Evolutionary conservation across 2,329 filamentous ascomycete genomes (phyloP).

Genomic region (Cadophora luteo-olivacea): DNA sequence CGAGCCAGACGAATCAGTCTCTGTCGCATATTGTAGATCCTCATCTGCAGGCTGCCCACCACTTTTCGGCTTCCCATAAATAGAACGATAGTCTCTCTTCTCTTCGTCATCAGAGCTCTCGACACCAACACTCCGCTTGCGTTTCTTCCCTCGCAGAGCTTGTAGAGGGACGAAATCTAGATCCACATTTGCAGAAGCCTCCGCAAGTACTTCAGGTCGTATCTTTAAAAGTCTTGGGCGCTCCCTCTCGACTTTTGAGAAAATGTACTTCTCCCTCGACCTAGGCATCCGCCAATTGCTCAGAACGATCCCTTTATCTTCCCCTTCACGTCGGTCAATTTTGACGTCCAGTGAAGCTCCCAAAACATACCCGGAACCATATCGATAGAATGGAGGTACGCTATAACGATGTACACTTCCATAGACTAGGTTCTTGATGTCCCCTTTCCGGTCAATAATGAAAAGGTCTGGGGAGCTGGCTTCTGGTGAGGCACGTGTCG

Average conservation of each 20-base stretch:
- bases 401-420: conserved; percentile 75
- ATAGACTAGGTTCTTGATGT: conserved; percentile 76
- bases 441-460: conserved; percentile 75
- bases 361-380: conserved; percentile 72
- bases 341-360: conserved; percentile 65
- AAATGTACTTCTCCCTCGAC: conserved; percentile 52
- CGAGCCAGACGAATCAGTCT: conserved; percentile 49
- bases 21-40: conserved; percentile 53
- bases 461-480: conserved; percentile 50
- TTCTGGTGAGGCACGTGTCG: conserved; percentile 16
- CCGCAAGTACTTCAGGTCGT: conserved; percentile 42
- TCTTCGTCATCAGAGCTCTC: conserved; percentile 55
- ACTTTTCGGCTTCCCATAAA: conserved; percentile 65
- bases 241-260: conserved; percentile 50
- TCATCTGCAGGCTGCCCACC: conserved; percentile 41
- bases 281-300: conserved; percentile 47
- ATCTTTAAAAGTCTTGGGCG: conserved; percentile 51
- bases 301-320: conserved; percentile 60
- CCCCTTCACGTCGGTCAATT: conserved; percentile 66
- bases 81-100: conserved; percentile 67
- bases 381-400: conserved; percentile 73
- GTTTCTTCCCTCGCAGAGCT: conserved; percentile 43
- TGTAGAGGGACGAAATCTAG: conserved; percentile 58
- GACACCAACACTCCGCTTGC: conserved; percentile 40
- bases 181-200: conserved; percentile 29